Base-by-base conservation (phyloP, 1,284 basidiomycete species). In the Leccinum solheimii region DNA sequence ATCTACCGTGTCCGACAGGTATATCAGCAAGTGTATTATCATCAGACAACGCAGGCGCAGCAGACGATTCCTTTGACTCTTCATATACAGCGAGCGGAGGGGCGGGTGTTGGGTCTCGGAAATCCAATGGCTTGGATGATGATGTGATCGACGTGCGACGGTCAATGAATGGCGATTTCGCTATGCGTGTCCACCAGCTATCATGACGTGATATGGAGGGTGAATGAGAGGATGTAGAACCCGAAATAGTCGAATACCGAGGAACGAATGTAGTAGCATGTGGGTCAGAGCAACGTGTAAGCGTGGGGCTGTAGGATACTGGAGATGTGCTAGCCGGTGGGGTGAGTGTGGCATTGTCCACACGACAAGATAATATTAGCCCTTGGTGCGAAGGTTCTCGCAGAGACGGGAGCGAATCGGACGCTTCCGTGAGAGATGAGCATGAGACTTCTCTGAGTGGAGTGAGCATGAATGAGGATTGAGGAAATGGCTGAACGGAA, bases 101-200 rank as follows among this genome's bases (percentile, higher is more conserved):
- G 5, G 82, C 83, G 1, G 89, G 87, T 63, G 86, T 86, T 1
- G 89, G 90, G 72, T 92, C 90, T 45, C 88, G 82, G 70, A 91
- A 83, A 30, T 88, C 85, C 14, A 82, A 62, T 77, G 2, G 82
- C 77, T 66, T 83, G 79, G 65, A 83, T 85, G 63, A 82, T 77
- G 50, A 82, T 77, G 49, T 70, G 53, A 75, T 70, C 27, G 73
- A 71, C 32, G 72, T 64, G 14, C 74, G 74, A 54, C 78, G 76
- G 40, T 81, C 80, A 36, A 82, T 71, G 5, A 82, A 63, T 1
- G 81, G 73, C 3, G 79, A 73, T 65, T 76, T 77, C 9, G 79
- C 68, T 62, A 83, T 76, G 21, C 80, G 75, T 7, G 71, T 64
- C 82, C 82, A 83, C 81, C 82, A 83, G 52, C 70, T 78, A 64